Evolutionary conservation across 2,329 filamentous ascomycete species (phyloP), one percentile per base, ranked within the genome.

Genomic region (Alternaria infectoria): DNA sequence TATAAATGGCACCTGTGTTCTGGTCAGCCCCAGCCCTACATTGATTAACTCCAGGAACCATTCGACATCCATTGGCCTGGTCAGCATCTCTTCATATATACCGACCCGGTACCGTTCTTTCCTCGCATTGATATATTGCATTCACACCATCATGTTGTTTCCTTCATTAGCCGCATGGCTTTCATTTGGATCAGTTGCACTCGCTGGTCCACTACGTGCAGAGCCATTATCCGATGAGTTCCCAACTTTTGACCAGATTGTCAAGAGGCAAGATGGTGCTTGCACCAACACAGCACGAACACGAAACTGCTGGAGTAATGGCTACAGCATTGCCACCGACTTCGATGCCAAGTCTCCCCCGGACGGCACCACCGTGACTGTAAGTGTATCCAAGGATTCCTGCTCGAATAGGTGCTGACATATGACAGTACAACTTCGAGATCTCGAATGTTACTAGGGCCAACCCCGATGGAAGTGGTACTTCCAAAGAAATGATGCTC

Each of bases 281-380:
- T 83, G 82, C 68, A 82, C 76, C 11, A 80, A 83, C 64, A 75
- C 76, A 8, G 77, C 81, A 28, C 69, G 66, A 12, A 80, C 80
- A 6, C 74, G 82, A 65, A 71, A 70, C 13, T 84, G 82, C 67
- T 84, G 82, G 82, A 75, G 70, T 30, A 71, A 71, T 58, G 82
- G 82, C 46, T 82, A 77, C 74, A 81, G 78, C 61, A 81, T 83
- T 45, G 72, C 79, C 30, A 83, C 82, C 9, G 82, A 83, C 59
- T 83, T 83, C 59, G 82, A 84, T 60, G 72, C 69, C n/a, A 83
- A 83, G 62, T 71, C 75, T 8, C 82, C 82, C 4, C 75, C 73
- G 6, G 80, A 79, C 28, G 82, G 82, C 6, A 76, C 66, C 21
- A 76, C 70, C 17, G 74, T 77, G 13, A 74, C 69, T 21, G 77